Base-by-base conservation (phyloP, 108 stramenopile genomes). In the Cyclotella distinguenda region DNA sequence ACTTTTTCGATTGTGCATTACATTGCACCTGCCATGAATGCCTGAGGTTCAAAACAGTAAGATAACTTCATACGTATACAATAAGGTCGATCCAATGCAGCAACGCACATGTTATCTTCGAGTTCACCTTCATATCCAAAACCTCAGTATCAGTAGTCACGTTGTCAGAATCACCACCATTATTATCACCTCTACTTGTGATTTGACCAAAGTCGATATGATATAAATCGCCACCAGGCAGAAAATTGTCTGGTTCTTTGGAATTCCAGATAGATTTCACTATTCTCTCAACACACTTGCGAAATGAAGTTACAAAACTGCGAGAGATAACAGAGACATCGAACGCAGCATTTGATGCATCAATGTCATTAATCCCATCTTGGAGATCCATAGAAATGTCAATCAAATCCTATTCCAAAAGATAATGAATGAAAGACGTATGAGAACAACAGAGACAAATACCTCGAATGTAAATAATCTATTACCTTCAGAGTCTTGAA, bases 101-200 rank as follows among this genome's bases (percentile, higher is more conserved):
- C n/a, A 68, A 60, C 80, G 72, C 57, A 75, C 81, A 82, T 43
- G 72, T 64, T 26, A 85, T 83, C 35, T 64, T 81, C 66, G 72
- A 77, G 49, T 62, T 80, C 43, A 35, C 64, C 42, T 51, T 55
- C 22, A 19, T 32, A 32, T 47, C 57, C 22, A 69, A 12, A 18
- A 11, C 27, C 26, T 32, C 55, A 45, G 47, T 52, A 6, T 58
- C 42, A 35, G 40, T 12, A 43, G 15, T 0, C 21, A 1, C 23
- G 1, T 21, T 54, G 16, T 52, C 50, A 46, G 50, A 16, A 3
- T 35, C 30, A 16, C 22, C 23, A 22, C 10, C 18, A 32, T 31
- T 40, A 33, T 38, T 9, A 34, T 60, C 31, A 3, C 25, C 27
- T 26, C 31, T 46, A 54, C 52, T 11, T 3, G 33, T 15, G n/a